Conservation (phyloP, 2,329 filamentous ascomycete genomes). For the Penicillium sumatraense region DNA sequence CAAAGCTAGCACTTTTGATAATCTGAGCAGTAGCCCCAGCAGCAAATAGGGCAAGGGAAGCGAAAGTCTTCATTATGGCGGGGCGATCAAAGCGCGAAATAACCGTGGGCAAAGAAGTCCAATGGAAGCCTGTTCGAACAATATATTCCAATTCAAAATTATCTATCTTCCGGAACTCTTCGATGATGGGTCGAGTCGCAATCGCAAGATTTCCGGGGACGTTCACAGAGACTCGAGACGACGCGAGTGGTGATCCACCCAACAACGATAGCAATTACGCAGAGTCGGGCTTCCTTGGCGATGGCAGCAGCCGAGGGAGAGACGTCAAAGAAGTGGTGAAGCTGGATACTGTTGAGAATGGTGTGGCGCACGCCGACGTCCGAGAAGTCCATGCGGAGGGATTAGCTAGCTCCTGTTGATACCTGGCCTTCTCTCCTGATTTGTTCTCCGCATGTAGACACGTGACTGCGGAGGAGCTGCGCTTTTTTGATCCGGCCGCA, state of each 20-base stretch:
- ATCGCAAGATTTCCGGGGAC: conserved; percentile 20
- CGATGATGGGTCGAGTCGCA: conserved; percentile 19
- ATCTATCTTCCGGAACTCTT: conserved; percentile 5
- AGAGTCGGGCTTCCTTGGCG: conserved; percentile 56
- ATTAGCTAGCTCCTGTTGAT: conserved; percentile 22
- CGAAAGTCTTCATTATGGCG: conserved; percentile 46
- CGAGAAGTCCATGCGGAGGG: conserved; percentile 43
- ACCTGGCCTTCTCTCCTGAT: conserved; percentile 32
- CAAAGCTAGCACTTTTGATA: conserved; percentile 77
- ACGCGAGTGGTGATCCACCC: conserved; percentile 50
- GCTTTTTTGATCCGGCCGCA: background rate
- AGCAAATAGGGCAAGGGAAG: conserved; percentile 50
- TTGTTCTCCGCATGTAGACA: conserved; percentile 28
- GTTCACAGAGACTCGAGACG: conserved; percentile 37
- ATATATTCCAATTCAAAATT: conserved; percentile 4
- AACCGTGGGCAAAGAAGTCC: background rate
- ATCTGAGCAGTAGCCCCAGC: conserved; percentile 65
- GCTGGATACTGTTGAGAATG: conserved; percentile 46
- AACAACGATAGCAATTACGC: conserved; percentile 55
- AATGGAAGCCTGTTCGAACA: conserved; percentile 8
- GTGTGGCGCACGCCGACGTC: conserved; percentile 52
- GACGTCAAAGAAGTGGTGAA: conserved; percentile 58
- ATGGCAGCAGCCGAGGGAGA: conserved; percentile 54
- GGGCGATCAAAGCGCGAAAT: conserved; percentile 11
- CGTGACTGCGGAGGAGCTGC: conserved; percentile 25